phyloP scores from a whole-genome alignment of 352 stramenopile genomes.

The Globisporangium iwayamae region DNA sequence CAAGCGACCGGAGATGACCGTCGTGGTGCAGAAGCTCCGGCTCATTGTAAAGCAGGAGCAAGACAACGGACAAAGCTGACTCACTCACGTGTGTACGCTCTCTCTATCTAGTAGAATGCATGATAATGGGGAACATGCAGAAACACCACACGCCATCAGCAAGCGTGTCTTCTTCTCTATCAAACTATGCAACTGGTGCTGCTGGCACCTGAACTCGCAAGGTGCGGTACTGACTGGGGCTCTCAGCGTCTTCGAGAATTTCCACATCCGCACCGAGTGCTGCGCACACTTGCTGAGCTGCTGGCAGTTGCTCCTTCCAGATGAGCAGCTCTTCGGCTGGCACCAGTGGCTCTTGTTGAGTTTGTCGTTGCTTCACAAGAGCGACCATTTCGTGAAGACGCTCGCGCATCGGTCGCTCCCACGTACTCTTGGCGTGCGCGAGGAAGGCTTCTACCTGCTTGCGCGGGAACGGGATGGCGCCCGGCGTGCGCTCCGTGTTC shows the following conservation, averaged over 20 bases:
- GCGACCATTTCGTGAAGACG: slow-evolving; percentile 31
- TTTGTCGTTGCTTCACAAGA: slow-evolving; percentile 17
- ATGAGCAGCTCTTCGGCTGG: slow-evolving; percentile 40
- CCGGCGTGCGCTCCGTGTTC: slow-evolving; percentile 58
- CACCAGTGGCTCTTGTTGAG: background rate
- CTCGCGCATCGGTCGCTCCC: slow-evolving; percentile 55
- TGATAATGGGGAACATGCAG: background rate
- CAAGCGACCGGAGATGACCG: background rate
- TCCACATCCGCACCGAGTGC: slow-evolving; percentile 12
- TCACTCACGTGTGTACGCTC: background rate
- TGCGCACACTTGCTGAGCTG: slow-evolving; percentile 14
- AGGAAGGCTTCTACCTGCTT: slow-evolving; percentile 72
- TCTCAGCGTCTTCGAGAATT: slow-evolving; percentile 9
- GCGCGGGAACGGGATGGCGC: slow-evolving; percentile 72
- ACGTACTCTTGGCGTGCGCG: slow-evolving; percentile 60
- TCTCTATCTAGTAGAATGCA: background rate
- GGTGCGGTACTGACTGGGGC: slow-evolving; percentile 12
- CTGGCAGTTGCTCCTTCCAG: slow-evolving; percentile 41
- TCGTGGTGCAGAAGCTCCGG: background rate
- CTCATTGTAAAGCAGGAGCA: background rate
- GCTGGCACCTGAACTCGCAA: slow-evolving; percentile 8
- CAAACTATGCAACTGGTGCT: slow-evolving; percentile 1
- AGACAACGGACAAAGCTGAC: too few species aligned
- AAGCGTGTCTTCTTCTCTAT: background rate
- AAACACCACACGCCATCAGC: background rate